Percentiles rank a stretch among this genome's conserved stretches.
These are phyloP conservation scores for Scalesia atractyloides DNA, from an alignment of 129 eudicot genomes.

Conservation along the genomic window DNA sequence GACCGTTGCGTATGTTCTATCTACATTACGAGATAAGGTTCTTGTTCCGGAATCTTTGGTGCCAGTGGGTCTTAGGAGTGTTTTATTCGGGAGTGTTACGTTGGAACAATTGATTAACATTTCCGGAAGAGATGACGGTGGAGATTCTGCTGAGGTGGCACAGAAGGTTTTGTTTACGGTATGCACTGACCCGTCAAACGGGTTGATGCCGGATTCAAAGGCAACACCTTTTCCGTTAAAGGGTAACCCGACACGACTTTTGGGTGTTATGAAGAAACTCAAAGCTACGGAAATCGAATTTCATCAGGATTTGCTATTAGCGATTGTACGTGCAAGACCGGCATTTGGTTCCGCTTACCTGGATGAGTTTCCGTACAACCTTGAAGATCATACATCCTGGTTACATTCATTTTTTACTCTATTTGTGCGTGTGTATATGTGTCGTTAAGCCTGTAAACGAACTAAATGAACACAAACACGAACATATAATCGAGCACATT, in stretches of 20 bases:
- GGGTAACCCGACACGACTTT: constrained; percentile 71
- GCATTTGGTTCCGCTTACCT: constrained; percentile 71
- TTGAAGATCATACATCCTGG: constrained; percentile 92
- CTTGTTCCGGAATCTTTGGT: constrained; percentile 78
- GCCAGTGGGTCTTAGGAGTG: constrained; percentile 86
- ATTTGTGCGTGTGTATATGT: constrained; percentile 5
- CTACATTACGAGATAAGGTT: constrained; percentile 66
- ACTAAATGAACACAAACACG: too few relatives aligned
- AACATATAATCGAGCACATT: too few relatives aligned
- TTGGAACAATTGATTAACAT: constrained; percentile 69
- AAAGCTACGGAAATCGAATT: constrained; percentile 73
- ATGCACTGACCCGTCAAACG: constrained; percentile 84
- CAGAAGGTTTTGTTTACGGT: constrained; percentile 58
- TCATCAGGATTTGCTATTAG: constrained; percentile 70
- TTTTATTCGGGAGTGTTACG: constrained; percentile 90
- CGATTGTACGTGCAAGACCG: constrained; percentile 77
- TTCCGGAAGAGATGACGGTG: constrained; percentile 70
- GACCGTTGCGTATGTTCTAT: constrained; percentile 61
- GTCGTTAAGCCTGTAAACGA: not conserved
- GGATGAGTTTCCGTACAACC: constrained; percentile 83
- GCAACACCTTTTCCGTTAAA: constrained; percentile 63
- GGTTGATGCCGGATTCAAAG: constrained; percentile 90
- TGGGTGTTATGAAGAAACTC: constrained; percentile 91
- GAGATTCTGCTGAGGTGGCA: constrained; percentile 59
- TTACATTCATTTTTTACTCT: constrained; percentile 39